These are phyloP conservation scores for Curvularia sp. DNA, from an alignment of 2,329 filamentous ascomycete genomes.

Conservation along the genomic window DNA sequence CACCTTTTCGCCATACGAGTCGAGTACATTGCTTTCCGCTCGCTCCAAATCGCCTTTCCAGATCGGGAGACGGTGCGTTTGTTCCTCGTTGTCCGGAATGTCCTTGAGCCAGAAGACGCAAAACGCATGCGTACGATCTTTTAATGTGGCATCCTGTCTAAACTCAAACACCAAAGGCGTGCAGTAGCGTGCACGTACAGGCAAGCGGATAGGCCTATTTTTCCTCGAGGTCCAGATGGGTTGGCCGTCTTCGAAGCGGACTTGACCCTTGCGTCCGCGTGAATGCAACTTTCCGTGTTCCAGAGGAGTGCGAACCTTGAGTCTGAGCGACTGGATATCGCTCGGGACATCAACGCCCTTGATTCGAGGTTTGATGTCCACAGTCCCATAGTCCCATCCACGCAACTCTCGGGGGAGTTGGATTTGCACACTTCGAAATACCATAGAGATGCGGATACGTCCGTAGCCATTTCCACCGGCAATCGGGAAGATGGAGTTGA, in stretches of 20 bases:
- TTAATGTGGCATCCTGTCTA: constrained; percentile 60
- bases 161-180: constrained; percentile 65
- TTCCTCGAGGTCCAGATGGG: constrained; percentile 62
- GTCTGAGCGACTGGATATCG: constrained; percentile 58
- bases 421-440: constrained; percentile 73
- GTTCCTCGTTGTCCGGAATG: constrained; percentile 71
- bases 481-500: constrained; percentile 71
- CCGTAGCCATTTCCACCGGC: constrained; percentile 77
- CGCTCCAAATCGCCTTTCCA: constrained; percentile 71
- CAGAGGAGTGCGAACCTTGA: constrained; percentile 67
- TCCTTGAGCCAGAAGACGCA: constrained; percentile 73
- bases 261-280: constrained; percentile 35
- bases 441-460: constrained; percentile 71
- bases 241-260: constrained; percentile 43
- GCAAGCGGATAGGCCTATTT: constrained; percentile 58
- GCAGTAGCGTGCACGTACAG: constrained; percentile 67
- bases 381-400: constrained; percentile 76
- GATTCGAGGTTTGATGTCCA: constrained; percentile 66
- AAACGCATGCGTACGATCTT: constrained; percentile 66
- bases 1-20: constrained; percentile 63
- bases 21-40: constrained; percentile 57
- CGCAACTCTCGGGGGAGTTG: constrained; percentile 64
- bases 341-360: constrained; percentile 58
- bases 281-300: constrained; percentile 66
- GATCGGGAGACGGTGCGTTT: constrained; percentile 64